Evolutionary conservation across 2,329 filamentous ascomycete species (phyloP), one percentile per base, ranked within the genome.

Genomic region (Teratosphaeria pseudoeucalypti): DNA sequence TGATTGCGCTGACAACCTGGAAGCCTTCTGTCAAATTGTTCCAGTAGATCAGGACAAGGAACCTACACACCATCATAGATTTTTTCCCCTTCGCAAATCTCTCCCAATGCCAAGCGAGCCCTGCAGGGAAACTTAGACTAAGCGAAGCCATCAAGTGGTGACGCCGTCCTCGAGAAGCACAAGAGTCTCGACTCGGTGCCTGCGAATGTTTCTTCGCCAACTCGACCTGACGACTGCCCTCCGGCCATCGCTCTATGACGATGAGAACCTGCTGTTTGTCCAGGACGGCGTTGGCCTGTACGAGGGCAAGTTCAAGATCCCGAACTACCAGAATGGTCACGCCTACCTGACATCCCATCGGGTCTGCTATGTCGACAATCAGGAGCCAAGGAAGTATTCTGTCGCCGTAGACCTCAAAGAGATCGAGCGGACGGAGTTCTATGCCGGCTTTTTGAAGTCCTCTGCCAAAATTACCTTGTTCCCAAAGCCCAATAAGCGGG

Each of bases 231-330:
- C 94, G 60, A 96, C 92, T 78, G 94, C 94, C 72, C 84, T 96
- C 72, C 89, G 94, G 81, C 94, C 94, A 69, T 88, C 87, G 62
- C 88, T 96, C 73, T 83, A 95, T 66, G 88, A 90, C 71, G 94
- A 96, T 80, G 94, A 99, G 82, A 88, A 90, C 67, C 81, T 97
- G 58, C 82, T 99, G 61, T 97, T 96, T 77, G 92, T 99, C 60
- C 92, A 97, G 78, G 92, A 97, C 81, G 92, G 90, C 74, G 92
- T 99, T 69, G 94, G 94, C 67, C 81, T 99, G 63, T 99, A 99
- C 78, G 90, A 97, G 81, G 94, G 94, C 67, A 97, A 96, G 78
- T 94, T 87, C 79, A 99, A 99, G 78, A 87, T 99, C 58, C 88
- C 90, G 39, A 86, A 92, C 70, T 90, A 95, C 66, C 94, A 99